Evolutionary conservation across 2,329 filamentous ascomycete genomes (phyloP), one percentile per base, ranked within the genome.

Genomic region (Graphilbum fragrans): DNA sequence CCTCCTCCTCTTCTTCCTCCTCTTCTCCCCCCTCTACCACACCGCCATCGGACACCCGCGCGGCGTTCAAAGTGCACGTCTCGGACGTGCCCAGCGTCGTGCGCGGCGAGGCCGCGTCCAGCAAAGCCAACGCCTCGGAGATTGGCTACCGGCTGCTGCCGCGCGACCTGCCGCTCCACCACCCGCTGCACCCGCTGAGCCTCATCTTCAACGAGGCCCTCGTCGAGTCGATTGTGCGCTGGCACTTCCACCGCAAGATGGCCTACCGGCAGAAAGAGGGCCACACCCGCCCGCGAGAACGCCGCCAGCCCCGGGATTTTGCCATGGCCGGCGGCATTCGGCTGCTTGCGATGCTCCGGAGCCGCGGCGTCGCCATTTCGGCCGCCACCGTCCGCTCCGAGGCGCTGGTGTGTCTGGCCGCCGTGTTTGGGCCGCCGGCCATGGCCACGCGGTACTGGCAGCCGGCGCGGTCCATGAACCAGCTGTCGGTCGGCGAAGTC

Each of bases 101-200:
- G 38, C 36, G 55, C 54, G 25, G 50, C 52, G 23, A 55, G 52
- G 16, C 54, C 12, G 33, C 23, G 17, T 27, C 34, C 23, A 31
- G 14, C n/a, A n/a, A n/a, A n/a, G 32, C 17, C 5, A 14, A n/a
- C 21, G 5, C 16, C 17, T 7, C 29, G 2, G 43, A 60, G 9
- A 35, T 58, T 1, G 53, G 57, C 23, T 58, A 63, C 34, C 58
- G 58, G 22, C 38, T 45, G 27, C 40, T 66, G 4, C 63, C 64
- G 16, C 49, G 55, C 21, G 69, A 73, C 41, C 53, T 74, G 12
- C 58, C 63, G 2, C 52, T 61, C 20, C 45, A 47, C 10, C 61
- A 65, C 40, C 57, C 54, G 2, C 50, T 60, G 12, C 71, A 75
- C 44, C 71, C 71, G 2, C 42, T 74, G 7, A 61, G 58, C 33